Evolutionary conservation across 345 rosid genomes (phyloP), one percentile per base, ranked within the genome.

Genomic region (Eucalyptus marginata): DNA sequence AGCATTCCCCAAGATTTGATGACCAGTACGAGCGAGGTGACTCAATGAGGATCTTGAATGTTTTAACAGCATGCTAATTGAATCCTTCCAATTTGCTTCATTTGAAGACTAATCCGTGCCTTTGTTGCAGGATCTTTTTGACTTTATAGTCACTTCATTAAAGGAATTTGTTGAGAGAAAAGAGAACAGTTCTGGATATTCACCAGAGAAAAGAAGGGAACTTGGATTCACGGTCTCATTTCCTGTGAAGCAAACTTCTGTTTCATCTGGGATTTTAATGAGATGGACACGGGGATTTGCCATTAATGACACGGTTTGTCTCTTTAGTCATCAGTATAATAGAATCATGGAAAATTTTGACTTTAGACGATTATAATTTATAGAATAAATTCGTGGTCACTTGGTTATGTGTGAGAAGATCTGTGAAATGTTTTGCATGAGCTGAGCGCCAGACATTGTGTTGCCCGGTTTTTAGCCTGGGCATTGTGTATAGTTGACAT

Each of bases 171-270:
- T 95, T 49, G 98, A 96, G 91, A 92, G 92, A 58, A 96, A 95
- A 93, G 96, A 93, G 92, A 91, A 66, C 40, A 87, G 86, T 90
- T 93, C 93, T 33, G 94, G 91, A 86, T 79, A 88, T 86, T 89
- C 95, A 88, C 14, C 83, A 46, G 86, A 68, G 52, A 90, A 89
- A 90, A 89, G 89, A 89, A 94, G 93, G 93, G 95, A 96, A 89
- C 95, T 97, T 83, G 99, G 98, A 47, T 96, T 97, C 89, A 95
- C 99, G 44, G 95, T 97, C 91, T 96, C 99, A 31, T 97, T 96
- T 90, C 99, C 99, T 40, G 95, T 96, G 79, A 97, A 93, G 89
- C 99, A 97, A 86, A 91, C 88, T 14, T 96, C 99, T 64, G 88
- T 92, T 66, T 91, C 93, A 68, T 94, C 98, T 4, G 99, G 98